phyloP scores from a whole-genome alignment of 2,329 filamentous ascomycete species.

The Podosphaera xanthii region DNA sequence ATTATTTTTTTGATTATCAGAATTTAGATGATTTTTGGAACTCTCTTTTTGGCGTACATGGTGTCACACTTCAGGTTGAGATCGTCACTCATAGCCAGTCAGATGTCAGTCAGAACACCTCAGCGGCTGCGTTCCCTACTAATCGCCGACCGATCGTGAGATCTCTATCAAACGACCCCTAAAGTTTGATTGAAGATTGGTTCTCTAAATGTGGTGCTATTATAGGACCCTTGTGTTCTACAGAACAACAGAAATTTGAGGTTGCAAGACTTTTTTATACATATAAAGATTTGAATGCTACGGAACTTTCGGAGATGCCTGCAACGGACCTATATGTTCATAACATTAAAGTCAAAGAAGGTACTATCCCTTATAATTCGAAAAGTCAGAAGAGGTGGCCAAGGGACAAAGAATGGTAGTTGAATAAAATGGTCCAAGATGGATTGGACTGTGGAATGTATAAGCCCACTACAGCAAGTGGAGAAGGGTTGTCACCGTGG shows the following conservation, averaged over 20 bases:
- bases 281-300: neutral
- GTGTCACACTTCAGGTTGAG: neutral
- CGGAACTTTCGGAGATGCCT: neutral
- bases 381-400: neutral
- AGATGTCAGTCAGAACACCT: neutral
- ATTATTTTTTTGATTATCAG: neutral
- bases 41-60: neutral
- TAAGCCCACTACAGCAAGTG: neutral
- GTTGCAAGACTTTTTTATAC: neutral
- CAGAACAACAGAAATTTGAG: neutral
- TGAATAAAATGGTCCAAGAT: neutral
- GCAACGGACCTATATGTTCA: neutral
- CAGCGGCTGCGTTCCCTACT: neutral
- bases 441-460: neutral
- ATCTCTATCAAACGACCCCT: neutral
- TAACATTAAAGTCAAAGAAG: neutral
- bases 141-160: neutral
- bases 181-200: neutral
- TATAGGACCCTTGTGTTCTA: neutral
- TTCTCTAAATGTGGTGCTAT: neutral
- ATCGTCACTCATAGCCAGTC: neutral
- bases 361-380: neutral
- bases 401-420: neutral
- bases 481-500: neutral
- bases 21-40: neutral